Conservation (phyloP, 2,329 filamentous ascomycete species). For the Apiospora arundinis region DNA sequence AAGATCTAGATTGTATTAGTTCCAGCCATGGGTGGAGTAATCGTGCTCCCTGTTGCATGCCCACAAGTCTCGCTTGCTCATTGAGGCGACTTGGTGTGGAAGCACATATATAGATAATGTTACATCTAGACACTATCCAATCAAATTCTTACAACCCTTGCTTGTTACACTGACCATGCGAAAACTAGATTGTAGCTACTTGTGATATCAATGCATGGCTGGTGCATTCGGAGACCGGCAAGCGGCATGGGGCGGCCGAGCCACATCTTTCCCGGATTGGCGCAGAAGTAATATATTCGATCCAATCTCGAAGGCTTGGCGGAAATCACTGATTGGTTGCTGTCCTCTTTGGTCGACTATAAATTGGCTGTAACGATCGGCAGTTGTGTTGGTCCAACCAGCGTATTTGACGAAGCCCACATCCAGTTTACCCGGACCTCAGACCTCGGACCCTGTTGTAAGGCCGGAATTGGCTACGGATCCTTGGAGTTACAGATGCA, state of each 20-base stretch:
- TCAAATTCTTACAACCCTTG: not conserved
- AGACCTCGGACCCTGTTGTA: not conserved
- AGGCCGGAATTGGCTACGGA: not conserved
- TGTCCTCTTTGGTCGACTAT: not conserved
- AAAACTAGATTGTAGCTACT: not conserved
- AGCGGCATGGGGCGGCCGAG: not conserved
- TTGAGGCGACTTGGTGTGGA: not conserved
- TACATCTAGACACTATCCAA: not conserved
- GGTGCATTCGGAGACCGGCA: not conserved
- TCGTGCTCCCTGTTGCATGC: not conserved
- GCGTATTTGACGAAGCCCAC: not conserved
- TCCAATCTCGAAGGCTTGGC: not conserved
- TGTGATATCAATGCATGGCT: conserved; percentile 19
- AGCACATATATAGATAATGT: not conserved
- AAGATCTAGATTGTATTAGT: conserved; percentile 19
- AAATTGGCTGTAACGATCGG: not conserved
- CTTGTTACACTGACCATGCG: not conserved
- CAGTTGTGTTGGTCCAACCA: not conserved
- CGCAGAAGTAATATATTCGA: not conserved
- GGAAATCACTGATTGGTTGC: not conserved
- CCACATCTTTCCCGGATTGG: not conserved
- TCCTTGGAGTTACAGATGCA: not conserved
- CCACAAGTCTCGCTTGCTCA: not conserved
- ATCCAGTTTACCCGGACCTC: not conserved
- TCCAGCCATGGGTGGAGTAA: not conserved